Evolutionary conservation across 257 asterid species (phyloP).

Genomic region (Solanum megistacrolobum): DNA sequence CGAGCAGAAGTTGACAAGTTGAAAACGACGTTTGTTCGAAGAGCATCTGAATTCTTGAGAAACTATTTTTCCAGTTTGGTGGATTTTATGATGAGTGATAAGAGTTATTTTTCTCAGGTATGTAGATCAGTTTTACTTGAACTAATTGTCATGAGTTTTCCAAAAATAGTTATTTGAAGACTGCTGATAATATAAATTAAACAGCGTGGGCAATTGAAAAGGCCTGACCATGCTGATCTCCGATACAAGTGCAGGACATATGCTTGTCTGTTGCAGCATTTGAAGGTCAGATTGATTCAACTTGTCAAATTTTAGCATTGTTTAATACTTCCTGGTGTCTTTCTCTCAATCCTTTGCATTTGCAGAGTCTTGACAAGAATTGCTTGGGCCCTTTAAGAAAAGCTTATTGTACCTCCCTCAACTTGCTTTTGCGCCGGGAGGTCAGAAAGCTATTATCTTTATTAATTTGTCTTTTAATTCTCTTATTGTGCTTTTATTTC

Average conservation of each 20-base stretch:
- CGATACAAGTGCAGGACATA: conserved; percentile 94
- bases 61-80: conserved; percentile 85
- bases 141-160: background rate
- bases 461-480: conserved; percentile 6
- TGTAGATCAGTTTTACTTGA: background rate
- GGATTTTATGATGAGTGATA: conserved; percentile 95
- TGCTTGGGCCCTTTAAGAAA: conserved; percentile 78
- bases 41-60: conserved; percentile 89
- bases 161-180: conserved; percentile 3
- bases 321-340: conserved; percentile 5
- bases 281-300: conserved; percentile 50
- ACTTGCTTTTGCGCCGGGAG: conserved; percentile 88
- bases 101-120: conserved; percentile 96
- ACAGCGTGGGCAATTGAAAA: conserved; percentile 94
- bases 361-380: conserved; percentile 83
- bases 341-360: conserved; percentile 1
- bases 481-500: background rate
- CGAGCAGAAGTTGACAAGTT: conserved; percentile 71
- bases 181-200: conserved; percentile 18
- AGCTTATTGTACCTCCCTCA: conserved; percentile 95
- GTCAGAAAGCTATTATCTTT: conserved; percentile 35
- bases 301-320: background rate
- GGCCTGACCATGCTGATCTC: conserved; percentile 96
- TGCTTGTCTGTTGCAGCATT: conserved; percentile 96
- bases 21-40: conserved; percentile 63